A percentile compares a stretch with the other conserved stretches of the same genome.
Evolutionary conservation across 2,329 filamentous ascomycete genomes (phyloP).

Genomic region (Cryphonectria radicalis): DNA sequence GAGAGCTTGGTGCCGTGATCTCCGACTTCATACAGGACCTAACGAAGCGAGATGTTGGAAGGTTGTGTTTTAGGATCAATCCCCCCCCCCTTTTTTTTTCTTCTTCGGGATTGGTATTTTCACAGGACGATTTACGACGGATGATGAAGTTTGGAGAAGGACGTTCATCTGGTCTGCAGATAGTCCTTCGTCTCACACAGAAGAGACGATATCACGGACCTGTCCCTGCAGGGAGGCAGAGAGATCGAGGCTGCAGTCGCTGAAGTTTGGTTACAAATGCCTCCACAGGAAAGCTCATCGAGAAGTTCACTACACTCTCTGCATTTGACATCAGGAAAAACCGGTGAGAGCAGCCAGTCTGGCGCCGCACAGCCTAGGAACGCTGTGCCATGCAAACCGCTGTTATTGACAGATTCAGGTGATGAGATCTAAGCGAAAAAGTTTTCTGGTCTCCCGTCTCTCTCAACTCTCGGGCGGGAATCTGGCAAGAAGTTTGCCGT

Average conservation of each 20-base stretch:
- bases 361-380: neutral
- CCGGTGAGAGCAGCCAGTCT: neutral
- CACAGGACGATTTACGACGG: neutral
- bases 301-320: neutral
- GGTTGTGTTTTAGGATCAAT: neutral
- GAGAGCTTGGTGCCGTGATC: neutral
- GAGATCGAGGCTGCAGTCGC: neutral
- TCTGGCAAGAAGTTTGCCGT: neutral
- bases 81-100: too few species aligned
- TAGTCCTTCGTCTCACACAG: neutral
- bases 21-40: slow-evolving; percentile 2
- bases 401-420: neutral
- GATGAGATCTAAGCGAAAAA: neutral
- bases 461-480: neutral
- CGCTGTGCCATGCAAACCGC: neutral
- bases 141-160: neutral
- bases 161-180: neutral
- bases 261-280: neutral
- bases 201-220: neutral
- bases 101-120: neutral
- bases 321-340: neutral
- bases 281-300: neutral
- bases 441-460: neutral
- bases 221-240: neutral
- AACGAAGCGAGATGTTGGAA: neutral